Evolutionary conservation across 345 rosid genomes (phyloP).

Genomic region (Acer saccharum): DNA sequence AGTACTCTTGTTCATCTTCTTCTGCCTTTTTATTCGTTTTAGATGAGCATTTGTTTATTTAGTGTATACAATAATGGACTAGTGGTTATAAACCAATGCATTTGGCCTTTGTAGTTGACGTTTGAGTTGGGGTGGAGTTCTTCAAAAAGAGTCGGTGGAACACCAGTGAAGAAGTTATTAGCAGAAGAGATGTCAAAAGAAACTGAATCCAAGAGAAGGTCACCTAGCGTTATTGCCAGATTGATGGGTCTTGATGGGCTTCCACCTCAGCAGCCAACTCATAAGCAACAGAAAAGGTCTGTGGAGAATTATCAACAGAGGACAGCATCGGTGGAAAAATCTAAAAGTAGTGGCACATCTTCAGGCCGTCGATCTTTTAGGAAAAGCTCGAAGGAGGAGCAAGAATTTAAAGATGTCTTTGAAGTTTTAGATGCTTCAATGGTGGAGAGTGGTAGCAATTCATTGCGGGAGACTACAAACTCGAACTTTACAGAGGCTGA

Average conservation of each 20-base stretch:
- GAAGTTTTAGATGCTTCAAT: conserved; percentile 78
- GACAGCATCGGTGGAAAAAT: conserved; percentile 28
- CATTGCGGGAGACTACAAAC: conserved; percentile 31
- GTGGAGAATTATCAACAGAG: conserved; percentile 34
- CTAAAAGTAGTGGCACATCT: conserved; percentile 43
- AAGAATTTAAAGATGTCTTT: conserved; percentile 93
- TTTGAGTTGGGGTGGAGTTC: conserved; percentile 45
- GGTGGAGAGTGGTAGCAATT: conserved; percentile 42
- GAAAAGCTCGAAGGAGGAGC: conserved; percentile 71
- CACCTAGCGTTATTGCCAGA: conserved; percentile 85
- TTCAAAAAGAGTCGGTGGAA: conserved; percentile 41
- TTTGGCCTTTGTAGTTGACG: conserved; percentile 45
- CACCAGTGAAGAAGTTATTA: conserved; percentile 70
- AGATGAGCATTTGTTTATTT: background rate
- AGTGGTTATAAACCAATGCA: conserved; percentile 17
- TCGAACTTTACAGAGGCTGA: conserved; percentile 61
- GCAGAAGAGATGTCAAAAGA: conserved; percentile 87
- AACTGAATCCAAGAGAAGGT: conserved; percentile 61
- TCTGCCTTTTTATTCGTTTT: background rate
- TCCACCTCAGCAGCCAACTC: conserved; percentile 59
- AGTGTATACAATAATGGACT: background rate
- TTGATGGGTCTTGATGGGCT: conserved; percentile 94
- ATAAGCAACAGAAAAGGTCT: conserved; percentile 45
- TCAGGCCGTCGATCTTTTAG: conserved; percentile 53
- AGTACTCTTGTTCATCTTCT: background rate